Conservation (phyloP, 2,329 filamentous ascomycete genomes). For the Xylaria sp. region DNA sequence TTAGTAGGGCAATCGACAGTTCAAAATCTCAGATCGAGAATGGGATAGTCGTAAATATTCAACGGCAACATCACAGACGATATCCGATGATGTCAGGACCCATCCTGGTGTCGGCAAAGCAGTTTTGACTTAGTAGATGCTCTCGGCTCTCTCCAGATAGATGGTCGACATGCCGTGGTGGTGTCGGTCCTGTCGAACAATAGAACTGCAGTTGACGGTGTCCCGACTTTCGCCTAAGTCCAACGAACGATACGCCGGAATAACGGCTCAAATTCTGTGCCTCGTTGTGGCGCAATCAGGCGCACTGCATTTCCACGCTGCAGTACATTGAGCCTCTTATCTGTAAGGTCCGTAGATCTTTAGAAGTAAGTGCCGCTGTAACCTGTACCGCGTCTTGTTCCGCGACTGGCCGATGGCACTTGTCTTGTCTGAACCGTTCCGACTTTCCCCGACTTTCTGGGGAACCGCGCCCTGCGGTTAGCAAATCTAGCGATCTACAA, state of each 20-base stretch:
- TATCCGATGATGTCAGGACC: slow-evolving; percentile 31
- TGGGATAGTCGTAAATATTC: not conserved
- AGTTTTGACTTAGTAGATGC: not conserved
- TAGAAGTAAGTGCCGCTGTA: too few species aligned
- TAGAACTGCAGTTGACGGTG: not conserved
- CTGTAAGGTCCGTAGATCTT: slow-evolving; percentile 17
- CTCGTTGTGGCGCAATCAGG: slow-evolving; percentile 25
- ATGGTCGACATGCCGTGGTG: not conserved
- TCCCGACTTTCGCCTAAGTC: slow-evolving; percentile 15
- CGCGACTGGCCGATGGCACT: slow-evolving; percentile 30
- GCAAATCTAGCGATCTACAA: not conserved
- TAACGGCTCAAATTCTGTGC: slow-evolving; percentile 18
- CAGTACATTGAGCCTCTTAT: not conserved
- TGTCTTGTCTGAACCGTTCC: slow-evolving; percentile 21
- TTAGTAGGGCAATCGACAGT: not conserved
- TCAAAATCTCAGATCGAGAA: slow-evolving; percentile 2
- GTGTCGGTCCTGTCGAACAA: not conserved
- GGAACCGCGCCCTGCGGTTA: slow-evolving; percentile 23
- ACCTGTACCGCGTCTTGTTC: slow-evolving; percentile 17
- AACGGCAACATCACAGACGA: not conserved
- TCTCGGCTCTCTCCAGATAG: too few species aligned
- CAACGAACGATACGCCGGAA: slow-evolving; percentile 2
- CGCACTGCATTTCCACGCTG: slow-evolving; percentile 13
- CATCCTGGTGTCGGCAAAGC: not conserved
- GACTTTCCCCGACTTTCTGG: slow-evolving; percentile 40